Conservation (phyloP, 1,284 basidiomycete genomes). For the Mycosarcoma maydis region DNA sequence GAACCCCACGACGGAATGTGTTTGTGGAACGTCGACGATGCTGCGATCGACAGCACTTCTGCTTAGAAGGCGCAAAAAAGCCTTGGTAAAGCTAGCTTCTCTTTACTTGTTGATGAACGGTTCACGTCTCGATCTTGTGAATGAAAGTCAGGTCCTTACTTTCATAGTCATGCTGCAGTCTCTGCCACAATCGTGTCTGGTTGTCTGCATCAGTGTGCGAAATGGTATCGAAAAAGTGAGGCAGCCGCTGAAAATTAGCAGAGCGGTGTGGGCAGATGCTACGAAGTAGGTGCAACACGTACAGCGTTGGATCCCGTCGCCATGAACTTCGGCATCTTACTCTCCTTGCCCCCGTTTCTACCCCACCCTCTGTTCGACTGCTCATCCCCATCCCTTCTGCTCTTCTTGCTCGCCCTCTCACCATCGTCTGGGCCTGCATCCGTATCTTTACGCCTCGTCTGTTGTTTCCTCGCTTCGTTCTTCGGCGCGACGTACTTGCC, state of each 20-base stretch:
- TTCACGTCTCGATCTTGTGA: too few relatives aligned
- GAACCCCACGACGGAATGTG: conserved; percentile 25
- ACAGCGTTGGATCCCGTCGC: conserved; percentile 53
- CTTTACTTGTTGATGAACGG: too few relatives aligned
- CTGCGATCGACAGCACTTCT: conserved; percentile 10
- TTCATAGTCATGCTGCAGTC: too few relatives aligned
- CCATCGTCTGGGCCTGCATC: conserved; percentile 1
- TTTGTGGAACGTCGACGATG: conserved; percentile 37
- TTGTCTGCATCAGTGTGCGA: not conserved
- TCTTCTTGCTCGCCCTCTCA: conserved; percentile 17
- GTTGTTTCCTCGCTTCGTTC: conserved; percentile 50
- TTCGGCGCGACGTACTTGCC: conserved; percentile 63
- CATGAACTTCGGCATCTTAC: conserved; percentile 45
- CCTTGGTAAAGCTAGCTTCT: too few relatives aligned
- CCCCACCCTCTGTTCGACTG: conserved; percentile 28
- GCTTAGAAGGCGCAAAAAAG: too few relatives aligned
- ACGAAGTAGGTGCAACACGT: conserved; percentile 44
- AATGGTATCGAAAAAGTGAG: conserved; percentile 19
- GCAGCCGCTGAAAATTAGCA: not conserved
- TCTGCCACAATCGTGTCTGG: too few relatives aligned
- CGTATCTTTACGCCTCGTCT: conserved; percentile 18
- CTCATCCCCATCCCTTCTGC: conserved; percentile 2
- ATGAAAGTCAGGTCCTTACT: too few relatives aligned
- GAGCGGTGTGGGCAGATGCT: not conserved
- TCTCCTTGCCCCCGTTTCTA: conserved; percentile 13